Evolutionary conservation across 257 asterid genomes (phyloP), one percentile per base, ranked within the genome.

Genomic region (Solanum rostratum): DNA sequence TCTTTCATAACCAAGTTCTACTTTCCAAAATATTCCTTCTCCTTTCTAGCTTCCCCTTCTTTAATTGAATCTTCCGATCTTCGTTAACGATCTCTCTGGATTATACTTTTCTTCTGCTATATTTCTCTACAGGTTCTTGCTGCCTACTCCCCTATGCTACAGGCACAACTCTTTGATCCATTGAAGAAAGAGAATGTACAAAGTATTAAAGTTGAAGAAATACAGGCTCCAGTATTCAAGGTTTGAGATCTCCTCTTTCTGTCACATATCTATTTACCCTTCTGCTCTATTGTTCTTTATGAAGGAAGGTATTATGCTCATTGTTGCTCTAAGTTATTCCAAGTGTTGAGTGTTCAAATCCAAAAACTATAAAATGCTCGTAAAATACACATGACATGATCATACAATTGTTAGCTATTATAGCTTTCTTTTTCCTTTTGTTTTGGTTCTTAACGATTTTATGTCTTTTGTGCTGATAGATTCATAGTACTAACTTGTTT

Each of bases 111-210:
- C 37, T 30, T 30, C 37, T 30, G 37, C 4, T 30, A 30, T 30
- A 30, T 30, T 2, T 30, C 37, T 30, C 4, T 30, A 30, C 4
- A 30, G 37, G 2, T 30, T 50, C 82, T 65, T 83, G 86, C 84
- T 20, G 82, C 86, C 6, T 86, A 82, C 59, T 86, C 88, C 66
- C 88, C 88, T 29, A 86, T 86, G 29, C 84, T 86, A 57, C 45
- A 73, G 69, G 88, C 88, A 27, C 86, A 83, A 54, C 86, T 83
- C 59, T 86, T 74, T 54, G 86, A 86, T 65, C 82, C 88, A 55
- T 43, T 85, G 55, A 85, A 82, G 74, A 86, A 83, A 30, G 71
- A 82, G 19, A 78, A 83, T n/a, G 30, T 68, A 45, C 66, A 81
- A 57, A 81, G 76, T 52, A 81, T 85, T 81, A 81, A 41, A 85